Base-by-base conservation (phyloP, 2,329 filamentous ascomycete species). In the Curvularia sp. region DNA sequence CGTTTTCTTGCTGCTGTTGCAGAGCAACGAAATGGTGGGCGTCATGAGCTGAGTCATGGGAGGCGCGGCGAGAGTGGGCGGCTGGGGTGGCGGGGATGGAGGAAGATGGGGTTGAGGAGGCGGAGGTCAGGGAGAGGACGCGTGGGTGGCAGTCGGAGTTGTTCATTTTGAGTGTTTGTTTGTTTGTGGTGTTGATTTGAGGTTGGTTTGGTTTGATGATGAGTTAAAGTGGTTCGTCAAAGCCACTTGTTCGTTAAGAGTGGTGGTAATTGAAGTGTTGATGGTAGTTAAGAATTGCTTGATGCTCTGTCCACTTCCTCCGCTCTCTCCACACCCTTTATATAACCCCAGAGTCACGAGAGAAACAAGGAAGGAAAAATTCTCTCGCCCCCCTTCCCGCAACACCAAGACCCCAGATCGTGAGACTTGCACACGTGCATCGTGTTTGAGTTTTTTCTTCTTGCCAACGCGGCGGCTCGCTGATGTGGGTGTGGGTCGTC, bases 91-190 rank as follows among this genome's bases (percentile, higher is more conserved):
- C 41, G 1, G 58, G 56, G 28, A 44, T 52, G 22, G 61, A 57
- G 10, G 61, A 43, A 22, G 44, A 38, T 35, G 57, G 24, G 12
- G 60, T 62, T 5, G 62, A 60, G 1, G 42, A 24, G 20, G 41
- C n/a, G 26, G 57, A 48, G 42, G 58, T 61, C 38, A 70, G 64
- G 18, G 66, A 66, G 2, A 69, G 61, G 31, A 70, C 18, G 55
- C 67, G 66, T 3, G 67, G 67, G 60, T 70, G 67, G 22, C 47
- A 63, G 49, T 70, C 67, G 26, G 58, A 52, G 57, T 52, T 67
- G 57, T 50, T 62, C 66, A 69, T 70, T 28, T 60, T 68, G 58
- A 3, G 0, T 28, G 39, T 44, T 42, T 67, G 57, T 44, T 42
- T 67, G 57, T 49, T 62, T 63, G 67, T 70, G 26, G 60, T 68